Conservation (phyloP, 306 rosid species). For the Quercus alba region DNA sequence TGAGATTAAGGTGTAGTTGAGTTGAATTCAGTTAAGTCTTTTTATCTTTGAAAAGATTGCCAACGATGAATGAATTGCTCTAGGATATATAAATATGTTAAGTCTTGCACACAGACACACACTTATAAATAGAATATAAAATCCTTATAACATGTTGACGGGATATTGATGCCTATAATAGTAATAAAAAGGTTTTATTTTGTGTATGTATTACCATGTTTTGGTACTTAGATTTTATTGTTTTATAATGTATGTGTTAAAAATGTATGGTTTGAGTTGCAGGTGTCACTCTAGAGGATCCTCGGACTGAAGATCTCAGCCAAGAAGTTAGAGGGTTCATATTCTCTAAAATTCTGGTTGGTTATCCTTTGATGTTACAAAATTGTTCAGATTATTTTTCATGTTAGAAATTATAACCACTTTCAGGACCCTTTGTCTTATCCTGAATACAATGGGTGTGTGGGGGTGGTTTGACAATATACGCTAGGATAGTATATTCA, state of each 20-base stretch:
- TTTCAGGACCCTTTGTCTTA: neutral
- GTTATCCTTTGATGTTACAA: conserved; percentile 34
- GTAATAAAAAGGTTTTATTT: neutral
- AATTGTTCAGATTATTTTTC: neutral
- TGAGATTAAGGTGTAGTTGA: neutral
- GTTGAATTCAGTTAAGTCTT: neutral
- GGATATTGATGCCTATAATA: too few relatives aligned
- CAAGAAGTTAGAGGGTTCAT: conserved; percentile 99
- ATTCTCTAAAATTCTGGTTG: conserved; percentile 90
- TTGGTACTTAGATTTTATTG: neutral
- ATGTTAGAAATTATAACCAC: neutral
- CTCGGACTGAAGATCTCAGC: conserved; percentile 94
- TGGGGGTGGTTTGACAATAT: neutral
- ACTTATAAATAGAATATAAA: neutral
- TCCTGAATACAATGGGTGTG: neutral
- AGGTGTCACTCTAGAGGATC: conserved; percentile 95
- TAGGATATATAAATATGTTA: neutral
- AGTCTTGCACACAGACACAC: neutral
- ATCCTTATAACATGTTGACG: neutral
- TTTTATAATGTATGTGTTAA: neutral
- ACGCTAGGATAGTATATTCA: neutral
- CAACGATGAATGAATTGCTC: neutral
- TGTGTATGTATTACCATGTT: neutral
- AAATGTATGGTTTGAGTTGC: conserved; percentile 27
- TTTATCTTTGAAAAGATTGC: neutral